phyloP scores from a whole-genome alignment of 1,284 basidiomycete species.

The Cryptococcus maquisensis region DNA sequence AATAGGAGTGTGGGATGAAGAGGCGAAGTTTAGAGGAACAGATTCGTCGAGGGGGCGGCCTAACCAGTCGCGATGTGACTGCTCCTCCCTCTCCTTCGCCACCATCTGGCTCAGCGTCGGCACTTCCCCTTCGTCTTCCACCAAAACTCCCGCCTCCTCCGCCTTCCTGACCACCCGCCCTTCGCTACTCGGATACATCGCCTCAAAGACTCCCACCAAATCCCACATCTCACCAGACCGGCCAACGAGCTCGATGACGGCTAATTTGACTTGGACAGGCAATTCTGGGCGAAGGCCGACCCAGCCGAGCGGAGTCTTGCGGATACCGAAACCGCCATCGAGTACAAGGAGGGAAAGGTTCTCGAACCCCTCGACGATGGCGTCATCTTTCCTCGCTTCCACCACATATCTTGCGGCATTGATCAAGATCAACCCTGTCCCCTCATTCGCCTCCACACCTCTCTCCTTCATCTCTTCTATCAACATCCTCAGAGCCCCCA shows the following conservation, averaged over 20 bases:
- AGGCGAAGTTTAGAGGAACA: no score
- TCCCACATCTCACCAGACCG: conserved; percentile 6
- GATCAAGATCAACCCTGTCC: conserved; percentile 9
- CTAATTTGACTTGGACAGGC: conserved; percentile 6
- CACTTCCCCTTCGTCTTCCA: conserved; percentile 11
- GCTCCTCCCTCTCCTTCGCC: conserved; percentile 7
- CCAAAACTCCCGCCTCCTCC: neutral
- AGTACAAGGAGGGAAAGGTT: conserved; percentile 6
- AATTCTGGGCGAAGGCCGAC: neutral
- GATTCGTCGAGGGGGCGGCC: neutral
- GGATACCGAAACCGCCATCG: conserved; percentile 8
- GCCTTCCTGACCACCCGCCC: neutral
- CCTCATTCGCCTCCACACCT: conserved; percentile 3
- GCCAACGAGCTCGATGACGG: conserved; percentile 10
- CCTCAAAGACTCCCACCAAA: conserved; percentile 10
- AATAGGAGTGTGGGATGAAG: neutral
- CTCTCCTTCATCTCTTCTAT: conserved; percentile 9
- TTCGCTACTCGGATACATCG: conserved; percentile 5
- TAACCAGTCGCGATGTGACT: conserved; percentile 11
- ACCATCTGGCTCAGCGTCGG: conserved; percentile 12
- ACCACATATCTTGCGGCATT: conserved; percentile 7
- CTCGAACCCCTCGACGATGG: conserved; percentile 4
- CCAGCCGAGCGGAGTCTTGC: conserved; percentile 3
- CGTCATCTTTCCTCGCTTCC: neutral
- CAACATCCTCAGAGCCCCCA: conserved; percentile 2